These are phyloP conservation scores for Marasmius fiardii DNA, from an alignment of 1,284 basidiomycete genomes.

Conservation along the genomic window DNA sequence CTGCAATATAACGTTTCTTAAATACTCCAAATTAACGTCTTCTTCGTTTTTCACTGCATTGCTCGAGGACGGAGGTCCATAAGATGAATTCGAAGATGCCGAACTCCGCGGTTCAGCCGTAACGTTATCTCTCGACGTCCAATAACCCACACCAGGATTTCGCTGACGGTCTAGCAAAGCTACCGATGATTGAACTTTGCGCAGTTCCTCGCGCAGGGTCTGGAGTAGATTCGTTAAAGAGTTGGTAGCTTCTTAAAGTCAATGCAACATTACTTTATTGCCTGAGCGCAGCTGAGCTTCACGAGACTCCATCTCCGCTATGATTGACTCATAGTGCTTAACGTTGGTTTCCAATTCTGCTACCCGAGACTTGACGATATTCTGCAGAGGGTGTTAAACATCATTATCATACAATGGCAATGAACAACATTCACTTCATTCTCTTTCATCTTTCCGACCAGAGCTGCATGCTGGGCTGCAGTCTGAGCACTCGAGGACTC, in stretches of 20 bases:
- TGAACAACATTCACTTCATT: slow-evolving; percentile 46
- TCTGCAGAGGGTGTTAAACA: slow-evolving; percentile 30
- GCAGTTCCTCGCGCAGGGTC: slow-evolving; percentile 86
- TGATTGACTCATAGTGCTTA: slow-evolving; percentile 47
- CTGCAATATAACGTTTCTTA: slow-evolving; percentile 91
- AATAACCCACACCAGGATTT: slow-evolving; percentile 92
- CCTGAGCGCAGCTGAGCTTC: slow-evolving; percentile 64
- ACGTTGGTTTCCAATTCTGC: slow-evolving; percentile 42
- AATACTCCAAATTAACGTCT: slow-evolving; percentile 93
- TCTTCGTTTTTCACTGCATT: slow-evolving; percentile 57
- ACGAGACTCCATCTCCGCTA: slow-evolving; percentile 62
- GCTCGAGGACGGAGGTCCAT: slow-evolving; percentile 42
- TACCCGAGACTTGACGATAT: slow-evolving; percentile 38
- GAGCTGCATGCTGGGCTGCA: slow-evolving; percentile 29
- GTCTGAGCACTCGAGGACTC: slow-evolving; percentile 42
- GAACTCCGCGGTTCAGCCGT: slow-evolving; percentile 41
- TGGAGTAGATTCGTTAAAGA: slow-evolving; percentile 26
- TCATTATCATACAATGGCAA: background rate
- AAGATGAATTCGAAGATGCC: slow-evolving; percentile 41
- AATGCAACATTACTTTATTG: slow-evolving; percentile 60
- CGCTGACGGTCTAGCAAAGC: slow-evolving; percentile 86
- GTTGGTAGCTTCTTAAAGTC: background rate
- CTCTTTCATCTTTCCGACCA: slow-evolving; percentile 51
- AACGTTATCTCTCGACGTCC: slow-evolving; percentile 53
- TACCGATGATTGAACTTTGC: slow-evolving; percentile 89